Evolutionary conservation across 2,329 filamentous ascomycete genomes (phyloP).

Genomic region (Colletotrichum destructivum): DNA sequence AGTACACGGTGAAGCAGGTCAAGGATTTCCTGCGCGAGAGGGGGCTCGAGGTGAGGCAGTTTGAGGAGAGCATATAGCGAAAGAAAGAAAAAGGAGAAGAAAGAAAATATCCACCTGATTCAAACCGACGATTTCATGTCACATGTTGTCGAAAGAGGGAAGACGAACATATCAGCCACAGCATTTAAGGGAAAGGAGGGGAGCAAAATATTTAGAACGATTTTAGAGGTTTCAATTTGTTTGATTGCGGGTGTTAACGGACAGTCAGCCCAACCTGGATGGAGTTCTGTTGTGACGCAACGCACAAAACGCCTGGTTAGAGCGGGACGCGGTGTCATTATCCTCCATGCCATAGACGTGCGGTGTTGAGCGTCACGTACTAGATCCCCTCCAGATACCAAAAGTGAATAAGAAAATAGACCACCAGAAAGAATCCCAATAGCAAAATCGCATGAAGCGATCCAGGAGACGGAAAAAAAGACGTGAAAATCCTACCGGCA

Average conservation of each 20-base stretch:
- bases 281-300: conserved; percentile 10
- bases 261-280: conserved; percentile 7
- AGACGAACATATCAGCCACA: conserved; percentile 8
- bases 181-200: background rate
- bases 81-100: background rate
- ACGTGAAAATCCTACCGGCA: background rate
- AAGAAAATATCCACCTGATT: too few relatives aligned
- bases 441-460: background rate
- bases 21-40: conserved; percentile 84
- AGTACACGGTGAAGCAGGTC: conserved; percentile 95
- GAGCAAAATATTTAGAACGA: background rate
- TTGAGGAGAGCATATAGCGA: conserved; percentile 71
- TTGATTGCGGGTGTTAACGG: conserved; percentile 15
- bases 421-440: background rate
- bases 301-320: conserved; percentile 31
- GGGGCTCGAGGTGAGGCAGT: conserved; percentile 84
- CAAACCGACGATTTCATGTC: too few relatives aligned
- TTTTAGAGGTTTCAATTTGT: conserved; percentile 1
- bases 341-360: background rate
- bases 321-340: background rate
- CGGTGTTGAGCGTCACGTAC: too few relatives aligned
- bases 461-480: background rate
- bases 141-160: conserved; percentile 15
- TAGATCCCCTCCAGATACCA: background rate
- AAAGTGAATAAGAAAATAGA: background rate